Evolutionary conservation across 2,329 filamentous ascomycete genomes (phyloP).

Genomic region (Cytospora schulzeri): DNA sequence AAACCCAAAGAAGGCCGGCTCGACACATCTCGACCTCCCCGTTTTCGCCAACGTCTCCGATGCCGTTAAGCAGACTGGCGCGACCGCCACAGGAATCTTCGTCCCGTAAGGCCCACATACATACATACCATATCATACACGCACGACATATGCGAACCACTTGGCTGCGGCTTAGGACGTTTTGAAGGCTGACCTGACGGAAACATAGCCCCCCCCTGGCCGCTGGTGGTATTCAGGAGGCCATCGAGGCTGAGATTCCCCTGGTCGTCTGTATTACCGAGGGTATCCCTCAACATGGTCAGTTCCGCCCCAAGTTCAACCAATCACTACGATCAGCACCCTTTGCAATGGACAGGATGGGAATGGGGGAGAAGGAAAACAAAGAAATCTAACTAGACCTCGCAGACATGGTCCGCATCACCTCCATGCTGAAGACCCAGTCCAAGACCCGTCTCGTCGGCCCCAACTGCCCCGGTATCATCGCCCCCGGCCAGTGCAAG

Average conservation of each 20-base stretch:
- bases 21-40: constrained; percentile 84
- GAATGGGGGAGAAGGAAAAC: constrained; percentile 3
- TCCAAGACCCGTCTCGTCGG: constrained; percentile 95
- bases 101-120: constrained; percentile 70
- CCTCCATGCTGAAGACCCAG: constrained; percentile 96
- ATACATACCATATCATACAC: neutral
- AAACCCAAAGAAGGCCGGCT: constrained; percentile 97
- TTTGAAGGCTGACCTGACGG: constrained; percentile 8
- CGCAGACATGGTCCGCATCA: constrained; percentile 97
- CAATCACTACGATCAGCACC: neutral
- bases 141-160: neutral
- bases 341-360: no score
- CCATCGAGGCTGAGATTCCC: constrained; percentile 87
- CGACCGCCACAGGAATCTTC: constrained; percentile 91
- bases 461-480: constrained; percentile 98
- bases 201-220: constrained; percentile 77
- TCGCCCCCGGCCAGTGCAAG: constrained; percentile 95
- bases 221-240: constrained; percentile 95
- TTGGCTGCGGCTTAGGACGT: neutral
- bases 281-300: constrained; percentile 96
- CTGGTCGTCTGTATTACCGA: constrained; percentile 97
- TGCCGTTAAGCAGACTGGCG: constrained; percentile 86
- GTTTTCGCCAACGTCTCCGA: constrained; percentile 91
- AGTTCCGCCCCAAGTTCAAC: constrained; percentile 35
- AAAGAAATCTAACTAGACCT: constrained; percentile 24